Conservation (phyloP, 2,329 filamentous ascomycete species). For the Claviceps sp. region DNA sequence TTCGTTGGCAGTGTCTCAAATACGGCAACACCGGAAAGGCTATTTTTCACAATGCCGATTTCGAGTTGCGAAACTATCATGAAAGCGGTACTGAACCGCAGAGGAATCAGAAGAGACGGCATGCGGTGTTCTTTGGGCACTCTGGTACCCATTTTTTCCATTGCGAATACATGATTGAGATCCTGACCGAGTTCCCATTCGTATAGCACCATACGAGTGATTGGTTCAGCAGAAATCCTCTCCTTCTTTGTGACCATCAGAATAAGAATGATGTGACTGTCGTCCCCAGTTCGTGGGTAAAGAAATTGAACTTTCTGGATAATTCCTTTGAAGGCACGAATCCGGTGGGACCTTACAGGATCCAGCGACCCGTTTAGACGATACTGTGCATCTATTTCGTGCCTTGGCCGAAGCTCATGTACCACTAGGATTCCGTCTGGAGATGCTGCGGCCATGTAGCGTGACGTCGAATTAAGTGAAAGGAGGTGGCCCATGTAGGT, state of each 20-base stretch:
- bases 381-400: constrained; percentile 37
- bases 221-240: constrained; percentile 10
- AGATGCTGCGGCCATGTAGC: constrained; percentile 55
- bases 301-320: constrained; percentile 84
- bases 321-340: constrained; percentile 48
- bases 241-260: constrained; percentile 42
- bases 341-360: constrained; percentile 39
- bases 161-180: constrained; percentile 29
- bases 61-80: constrained; percentile 49
- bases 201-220: constrained; percentile 41
- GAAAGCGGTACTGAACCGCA: constrained; percentile 58
- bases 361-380: constrained; percentile 29
- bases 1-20: constrained; percentile 32
- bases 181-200: constrained; percentile 45
- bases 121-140: constrained; percentile 40
- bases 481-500: constrained; percentile 52
- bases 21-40: constrained; percentile 36
- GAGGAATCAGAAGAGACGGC: constrained; percentile 58
- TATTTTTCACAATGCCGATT: constrained; percentile 42
- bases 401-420: constrained; percentile 51
- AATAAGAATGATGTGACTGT: constrained; percentile 62
- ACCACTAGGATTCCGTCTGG: constrained; percentile 58
- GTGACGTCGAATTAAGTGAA: constrained; percentile 64
- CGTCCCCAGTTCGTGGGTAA: constrained; percentile 52
- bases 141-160: constrained; percentile 35